Evolutionary conservation across 108 stramenopile species (phyloP), one percentile per base, ranked within the genome.

Genomic region (Pseudonitzschia multiseries): DNA sequence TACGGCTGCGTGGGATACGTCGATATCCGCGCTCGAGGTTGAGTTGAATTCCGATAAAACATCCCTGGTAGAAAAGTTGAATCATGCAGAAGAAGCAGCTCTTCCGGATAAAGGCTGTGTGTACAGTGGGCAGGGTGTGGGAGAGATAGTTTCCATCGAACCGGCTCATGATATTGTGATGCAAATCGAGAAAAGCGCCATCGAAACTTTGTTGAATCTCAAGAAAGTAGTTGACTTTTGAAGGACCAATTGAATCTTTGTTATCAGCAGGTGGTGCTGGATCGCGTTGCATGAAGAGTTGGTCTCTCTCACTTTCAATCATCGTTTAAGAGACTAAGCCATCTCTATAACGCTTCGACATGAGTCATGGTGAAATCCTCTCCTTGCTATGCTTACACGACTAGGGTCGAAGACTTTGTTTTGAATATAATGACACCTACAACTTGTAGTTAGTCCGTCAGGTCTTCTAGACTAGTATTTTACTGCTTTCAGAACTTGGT

Each of bases 81-180:
- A 52, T 14, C 9, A 85, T 8, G 60, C 81, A 15, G 71, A 69
- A 27, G 44, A 44, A 44, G 86, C 81, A 68, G 77, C 79, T 32
- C 42, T 43, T 28, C 83, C 83, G 12, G 44, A 18, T 15, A 41
- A 59, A 4, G 52, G 36, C 13, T 74, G 62, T 46, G 80, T 84
- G 6, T 81, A 78, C 32, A 44, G 83, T 28, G 91, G 91, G 12
- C 79, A 92, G 68, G 91, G 91, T 9, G 89, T 89, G 15, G 91
- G 88, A 0, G 80, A 83, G 27, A 85, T 92, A 20, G 18, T 65
- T 22, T 57, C 66, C 18, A 83, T 92, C 56, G 81, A 86, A 31
- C 63, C 82, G 36, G 87, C 91, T 0, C 85, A 79, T 72, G 87
- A 88, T 42, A 73, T 92, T 54, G 66, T 87, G 13, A 44, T 56